Conservation (phyloP, 1,284 basidiomycete species). For the Agroathelia rolfsii region DNA sequence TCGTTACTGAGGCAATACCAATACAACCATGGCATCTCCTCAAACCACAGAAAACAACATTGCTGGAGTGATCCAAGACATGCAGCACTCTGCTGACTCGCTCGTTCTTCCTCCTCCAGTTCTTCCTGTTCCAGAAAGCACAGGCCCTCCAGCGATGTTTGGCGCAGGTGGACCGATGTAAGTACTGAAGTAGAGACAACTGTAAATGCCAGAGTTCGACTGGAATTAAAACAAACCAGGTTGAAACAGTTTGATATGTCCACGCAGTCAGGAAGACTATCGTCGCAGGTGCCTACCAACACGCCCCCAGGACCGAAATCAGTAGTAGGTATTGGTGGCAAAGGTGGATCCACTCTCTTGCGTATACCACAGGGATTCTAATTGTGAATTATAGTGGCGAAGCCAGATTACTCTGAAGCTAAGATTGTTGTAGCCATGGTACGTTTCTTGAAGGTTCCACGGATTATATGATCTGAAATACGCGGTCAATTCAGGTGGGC, state of each 20-base stretch:
- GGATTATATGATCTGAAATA: conserved; percentile 14
- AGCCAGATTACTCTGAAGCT: conserved; percentile 95
- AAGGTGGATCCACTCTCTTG: conserved; percentile 55
- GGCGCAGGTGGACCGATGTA: conserved; percentile 38
- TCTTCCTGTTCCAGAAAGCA: too few relatives aligned
- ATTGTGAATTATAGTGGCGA: conserved; percentile 55
- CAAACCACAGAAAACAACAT: too few relatives aligned
- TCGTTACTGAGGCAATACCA: too few relatives aligned
- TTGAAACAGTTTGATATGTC: conserved; percentile 74
- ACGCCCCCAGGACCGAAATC: too few relatives aligned
- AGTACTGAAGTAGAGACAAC: too few relatives aligned
- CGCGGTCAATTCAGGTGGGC: conserved; percentile 49
- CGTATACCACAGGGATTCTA: not conserved
- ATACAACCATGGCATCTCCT: too few relatives aligned
- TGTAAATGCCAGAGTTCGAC: conserved; percentile 1
- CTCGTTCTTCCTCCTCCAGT: too few relatives aligned
- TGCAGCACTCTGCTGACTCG: conserved; percentile 27
- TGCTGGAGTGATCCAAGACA: conserved; percentile 32
- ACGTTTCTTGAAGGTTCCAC: conserved; percentile 12
- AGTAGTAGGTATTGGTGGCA: conserved; percentile 74
- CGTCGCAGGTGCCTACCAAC: conserved; percentile 62
- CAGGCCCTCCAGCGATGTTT: conserved; percentile 35
- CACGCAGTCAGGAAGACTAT: conserved; percentile 50
- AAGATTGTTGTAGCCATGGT: conserved; percentile 99
- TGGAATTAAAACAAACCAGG: conserved; percentile 28